Percentiles rank a stretch among this genome's conserved stretches.
Conservation (phyloP, 2,329 filamentous ascomycete species). For the Monosporascus sp. region DNA sequence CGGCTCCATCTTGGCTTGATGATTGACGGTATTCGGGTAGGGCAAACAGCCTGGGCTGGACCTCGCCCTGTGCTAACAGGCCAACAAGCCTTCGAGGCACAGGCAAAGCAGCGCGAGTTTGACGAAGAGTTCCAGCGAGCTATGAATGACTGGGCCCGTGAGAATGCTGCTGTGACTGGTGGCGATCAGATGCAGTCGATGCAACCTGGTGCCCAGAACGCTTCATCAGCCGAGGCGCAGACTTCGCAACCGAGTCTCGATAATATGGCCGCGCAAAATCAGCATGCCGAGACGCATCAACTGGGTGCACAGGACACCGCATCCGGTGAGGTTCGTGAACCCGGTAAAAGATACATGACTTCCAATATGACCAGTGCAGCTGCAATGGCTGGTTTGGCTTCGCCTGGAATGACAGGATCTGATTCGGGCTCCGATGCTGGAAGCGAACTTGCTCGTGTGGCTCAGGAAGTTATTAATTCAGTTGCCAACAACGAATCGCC, state of each 20-base stretch:
- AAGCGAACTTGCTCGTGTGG: conserved; percentile 70
- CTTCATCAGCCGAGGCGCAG: not conserved
- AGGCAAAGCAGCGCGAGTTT: conserved; percentile 1
- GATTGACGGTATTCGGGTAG: not conserved
- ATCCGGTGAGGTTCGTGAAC: too few species aligned
- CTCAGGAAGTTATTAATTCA: conserved; percentile 63
- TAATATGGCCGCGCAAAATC: conserved; percentile 2
- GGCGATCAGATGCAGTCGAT: not conserved
- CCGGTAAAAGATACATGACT: too few species aligned
- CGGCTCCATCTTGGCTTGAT: not conserved
- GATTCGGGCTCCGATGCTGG: conserved; percentile 27
- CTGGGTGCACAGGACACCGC: conserved; percentile 17
- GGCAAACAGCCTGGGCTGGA: not conserved
- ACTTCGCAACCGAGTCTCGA: conserved; percentile 7
- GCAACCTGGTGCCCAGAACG: not conserved
- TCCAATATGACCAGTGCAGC: too few species aligned
- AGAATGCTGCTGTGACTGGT: conserved; percentile 4
- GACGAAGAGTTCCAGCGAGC: conserved; percentile 11
- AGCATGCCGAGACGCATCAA: conserved; percentile 23
- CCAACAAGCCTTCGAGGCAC: not conserved
- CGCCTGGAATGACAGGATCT: too few species aligned
- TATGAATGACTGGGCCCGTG: conserved; percentile 17
- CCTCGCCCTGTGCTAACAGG: not conserved
- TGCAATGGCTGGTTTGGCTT: too few species aligned
- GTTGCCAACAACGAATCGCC: conserved; percentile 62